Conservation (phyloP, 2,329 filamentous ascomycete species). For the Diaporthe sp. region DNA sequence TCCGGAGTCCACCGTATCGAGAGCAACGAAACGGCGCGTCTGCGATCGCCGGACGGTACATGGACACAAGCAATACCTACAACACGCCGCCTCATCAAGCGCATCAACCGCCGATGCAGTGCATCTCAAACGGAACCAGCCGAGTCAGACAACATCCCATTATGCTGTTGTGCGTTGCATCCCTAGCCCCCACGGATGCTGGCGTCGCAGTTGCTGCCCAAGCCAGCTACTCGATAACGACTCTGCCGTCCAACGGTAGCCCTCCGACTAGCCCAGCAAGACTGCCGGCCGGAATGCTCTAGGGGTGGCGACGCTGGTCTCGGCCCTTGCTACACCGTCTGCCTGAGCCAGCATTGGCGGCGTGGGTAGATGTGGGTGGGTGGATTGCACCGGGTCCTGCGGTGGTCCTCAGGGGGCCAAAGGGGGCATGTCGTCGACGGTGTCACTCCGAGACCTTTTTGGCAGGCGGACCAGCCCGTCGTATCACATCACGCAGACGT, state of each 20-base stretch:
- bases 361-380: conserved; percentile 7
- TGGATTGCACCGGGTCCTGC: not conserved
- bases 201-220: conserved; percentile 27
- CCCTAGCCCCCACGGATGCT: not conserved
- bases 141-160: conserved; percentile 20
- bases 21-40: conserved; percentile 15
- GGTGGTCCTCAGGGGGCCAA: not conserved
- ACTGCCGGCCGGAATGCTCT: conserved; percentile 2
- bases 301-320: not conserved
- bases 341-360: not conserved
- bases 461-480: not conserved
- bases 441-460: not conserved
- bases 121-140: not conserved
- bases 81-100: not conserved
- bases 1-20: not conserved
- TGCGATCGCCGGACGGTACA: not conserved
- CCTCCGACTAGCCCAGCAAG: not conserved
- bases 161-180: not conserved
- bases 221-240: not conserved
- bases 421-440: not conserved
- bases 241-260: conserved; percentile 1
- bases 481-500: conserved; percentile 3
- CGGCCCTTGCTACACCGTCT: conserved; percentile 11
- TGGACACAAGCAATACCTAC: not conserved
- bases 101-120: conserved; percentile 1